Conservation (phyloP, 2,329 filamentous ascomycete species). For the Cladophialophora immunda region DNA sequence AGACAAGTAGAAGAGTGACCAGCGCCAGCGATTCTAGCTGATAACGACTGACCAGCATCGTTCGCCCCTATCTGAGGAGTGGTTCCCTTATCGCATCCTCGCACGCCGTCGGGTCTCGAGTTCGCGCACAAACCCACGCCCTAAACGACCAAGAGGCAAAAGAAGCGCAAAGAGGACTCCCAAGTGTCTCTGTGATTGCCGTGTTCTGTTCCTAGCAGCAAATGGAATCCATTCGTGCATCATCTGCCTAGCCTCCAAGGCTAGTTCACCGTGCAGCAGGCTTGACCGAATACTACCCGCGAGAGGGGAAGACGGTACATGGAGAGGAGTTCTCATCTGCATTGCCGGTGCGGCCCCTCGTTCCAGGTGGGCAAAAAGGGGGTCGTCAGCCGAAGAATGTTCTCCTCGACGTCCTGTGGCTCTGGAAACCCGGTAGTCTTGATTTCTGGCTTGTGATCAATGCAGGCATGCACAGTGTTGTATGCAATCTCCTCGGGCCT, state of each 20-base stretch:
- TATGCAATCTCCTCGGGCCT: no score
- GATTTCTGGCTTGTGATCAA: not conserved
- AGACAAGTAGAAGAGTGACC: not conserved
- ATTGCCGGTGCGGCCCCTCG: not conserved
- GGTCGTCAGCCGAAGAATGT: not conserved
- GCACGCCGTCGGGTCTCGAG: no score
- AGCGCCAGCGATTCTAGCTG: not conserved
- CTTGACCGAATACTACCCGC: conserved; percentile 1
- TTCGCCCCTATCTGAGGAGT: not conserved
- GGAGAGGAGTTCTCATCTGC: not conserved
- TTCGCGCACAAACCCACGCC: not conserved
- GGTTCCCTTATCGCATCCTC: not conserved
- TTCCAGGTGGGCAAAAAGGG: not conserved
- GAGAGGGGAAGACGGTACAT: not conserved
- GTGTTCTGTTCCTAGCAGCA: not conserved
- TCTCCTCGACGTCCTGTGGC: not conserved
- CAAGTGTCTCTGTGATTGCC: not conserved
- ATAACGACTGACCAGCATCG: not conserved
- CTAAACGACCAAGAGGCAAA: not conserved
- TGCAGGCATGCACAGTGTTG: not conserved
- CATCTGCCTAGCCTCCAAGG: not conserved
- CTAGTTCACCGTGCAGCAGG: not conserved
- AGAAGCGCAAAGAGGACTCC: not conserved
- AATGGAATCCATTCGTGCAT: not conserved
- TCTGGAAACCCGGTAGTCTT: not conserved